A percentile compares a stretch with the other conserved stretches of the same genome.
These are phyloP conservation scores for Pestalotiopsis fici DNA, from an alignment of 2,329 filamentous ascomycete species.

Conservation along the genomic window DNA sequence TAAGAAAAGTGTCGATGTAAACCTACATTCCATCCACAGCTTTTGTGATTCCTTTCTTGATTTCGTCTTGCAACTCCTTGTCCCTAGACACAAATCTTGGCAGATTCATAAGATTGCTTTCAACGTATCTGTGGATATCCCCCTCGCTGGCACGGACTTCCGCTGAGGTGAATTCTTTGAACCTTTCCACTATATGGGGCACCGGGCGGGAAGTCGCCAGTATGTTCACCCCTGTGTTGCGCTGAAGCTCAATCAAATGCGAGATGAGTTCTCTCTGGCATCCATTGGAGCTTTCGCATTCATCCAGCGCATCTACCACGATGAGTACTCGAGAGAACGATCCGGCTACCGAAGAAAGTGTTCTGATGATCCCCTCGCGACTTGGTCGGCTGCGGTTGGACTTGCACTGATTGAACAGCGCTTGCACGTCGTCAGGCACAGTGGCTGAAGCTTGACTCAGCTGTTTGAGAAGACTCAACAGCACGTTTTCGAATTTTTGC, in stretches of 20 bases:
- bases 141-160: background rate
- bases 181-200: background rate
- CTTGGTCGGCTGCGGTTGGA: background rate
- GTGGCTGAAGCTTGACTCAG: conserved; percentile 16
- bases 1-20: background rate
- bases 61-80: conserved; percentile 17
- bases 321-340: conserved; percentile 22
- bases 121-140: background rate
- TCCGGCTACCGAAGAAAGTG: conserved; percentile 14
- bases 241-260: conserved; percentile 12
- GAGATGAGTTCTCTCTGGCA: conserved; percentile 13
- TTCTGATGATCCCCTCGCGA: background rate
- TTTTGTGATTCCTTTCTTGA: conserved; percentile 18
- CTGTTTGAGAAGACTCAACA: conserved; percentile 39
- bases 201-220: conserved; percentile 12
- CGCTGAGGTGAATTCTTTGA: background rate
- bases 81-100: conserved; percentile 15
- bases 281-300: conserved; percentile 11
- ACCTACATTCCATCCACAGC: conserved; percentile 2
- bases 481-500: conserved; percentile 33
- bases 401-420: background rate
- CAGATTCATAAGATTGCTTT: conserved; percentile 15
- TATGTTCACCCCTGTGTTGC: conserved; percentile 9
- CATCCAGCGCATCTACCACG: conserved; percentile 20
- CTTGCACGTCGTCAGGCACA: background rate